These are phyloP conservation scores for Flaveria sonorensis DNA, from an alignment of 129 eudicot genomes.

Conservation along the genomic window DNA sequence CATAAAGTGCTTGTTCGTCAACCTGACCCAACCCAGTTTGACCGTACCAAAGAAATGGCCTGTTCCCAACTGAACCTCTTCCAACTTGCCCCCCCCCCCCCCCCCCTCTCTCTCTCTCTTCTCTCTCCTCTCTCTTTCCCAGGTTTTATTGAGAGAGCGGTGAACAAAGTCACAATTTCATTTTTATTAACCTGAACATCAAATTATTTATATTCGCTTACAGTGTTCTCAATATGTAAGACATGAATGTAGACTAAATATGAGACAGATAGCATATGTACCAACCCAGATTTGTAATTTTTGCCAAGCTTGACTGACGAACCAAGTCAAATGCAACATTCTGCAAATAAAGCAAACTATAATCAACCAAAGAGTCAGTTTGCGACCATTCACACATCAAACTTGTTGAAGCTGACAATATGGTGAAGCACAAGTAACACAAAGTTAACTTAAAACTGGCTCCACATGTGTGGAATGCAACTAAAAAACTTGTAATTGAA, in stretches of 20 bases:
- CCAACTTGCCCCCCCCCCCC: no score
- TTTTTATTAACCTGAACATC: neutral
- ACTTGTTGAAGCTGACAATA: conserved; percentile 2
- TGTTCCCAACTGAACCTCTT: no score
- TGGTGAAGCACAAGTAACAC: conserved; percentile 8
- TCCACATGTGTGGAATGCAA: neutral
- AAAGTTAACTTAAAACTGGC: neutral
- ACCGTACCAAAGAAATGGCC: neutral
- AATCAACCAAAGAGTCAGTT: conserved; percentile 18
- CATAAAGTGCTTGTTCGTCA: neutral
- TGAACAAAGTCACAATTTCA: no score
- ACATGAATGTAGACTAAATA: conserved; percentile 11
- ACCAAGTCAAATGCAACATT: conserved; percentile 78
- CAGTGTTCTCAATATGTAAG: neutral
- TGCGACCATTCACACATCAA: conserved; percentile 9
- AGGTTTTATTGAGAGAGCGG: no score
- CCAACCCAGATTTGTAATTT: conserved; percentile 53
- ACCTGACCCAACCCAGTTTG: neutral
- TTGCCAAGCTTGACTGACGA: conserved; percentile 51
- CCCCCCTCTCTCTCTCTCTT: no score
- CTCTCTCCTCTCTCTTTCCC: no score
- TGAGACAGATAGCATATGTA: conserved; percentile 23
- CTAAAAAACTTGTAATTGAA: conserved; percentile 3
- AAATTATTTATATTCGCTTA: neutral
- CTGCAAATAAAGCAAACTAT: conserved; percentile 52